Evolutionary conservation across 805 yeast species (phyloP), one percentile per base, ranked within the genome.

Genomic region (Candida railenensis): DNA sequence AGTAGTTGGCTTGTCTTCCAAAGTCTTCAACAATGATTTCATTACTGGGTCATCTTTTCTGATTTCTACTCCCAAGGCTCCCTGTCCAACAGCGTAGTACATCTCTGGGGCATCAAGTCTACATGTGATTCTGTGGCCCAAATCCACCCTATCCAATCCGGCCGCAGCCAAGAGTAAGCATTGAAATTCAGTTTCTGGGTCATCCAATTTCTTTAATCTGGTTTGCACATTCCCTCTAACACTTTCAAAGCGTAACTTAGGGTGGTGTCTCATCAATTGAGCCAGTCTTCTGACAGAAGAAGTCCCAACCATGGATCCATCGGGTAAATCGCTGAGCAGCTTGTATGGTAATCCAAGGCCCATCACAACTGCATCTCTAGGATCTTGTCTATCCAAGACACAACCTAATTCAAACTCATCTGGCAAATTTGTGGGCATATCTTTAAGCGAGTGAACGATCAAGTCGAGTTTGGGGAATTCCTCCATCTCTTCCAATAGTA

Each of bases 61-160:
- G 54, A 92, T 88, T 69, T 94, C 99, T 22, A 94, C 72, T 16
- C 98, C 99, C 39, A 94, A 68, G 0, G 98, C 98, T 52, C 99
- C 99, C 71, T 94, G 99, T n/a, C 99, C 99, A 40, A 94, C 97
- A 1, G 99, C 97, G 62, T 92, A 88, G 62, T 83, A 86, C 96
- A 92, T 88, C 46, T 85, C 87, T 30, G 88, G 86, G 3, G 82
- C 76, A 46, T 84, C 81, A 51, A 94, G 74, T 53, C 74, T 77
- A 51, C 78, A 74, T 4, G 96, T 83, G 60, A 94, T 89, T 63
- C 97, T 75, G 54, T 81, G 64, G n/a, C 78, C 82, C 44, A 91
- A 69, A 11, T 83, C 87, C 37, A 86, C 69, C 54, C 99, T 80
- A 19, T 80, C 71, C 48, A 94, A 75, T 2, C 99, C 99, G 1